Percentiles rank a stretch among this genome's conserved stretches.
Conservation (phyloP, 768 basidiomycete genomes). For the Steccherinum ochraceum region DNA sequence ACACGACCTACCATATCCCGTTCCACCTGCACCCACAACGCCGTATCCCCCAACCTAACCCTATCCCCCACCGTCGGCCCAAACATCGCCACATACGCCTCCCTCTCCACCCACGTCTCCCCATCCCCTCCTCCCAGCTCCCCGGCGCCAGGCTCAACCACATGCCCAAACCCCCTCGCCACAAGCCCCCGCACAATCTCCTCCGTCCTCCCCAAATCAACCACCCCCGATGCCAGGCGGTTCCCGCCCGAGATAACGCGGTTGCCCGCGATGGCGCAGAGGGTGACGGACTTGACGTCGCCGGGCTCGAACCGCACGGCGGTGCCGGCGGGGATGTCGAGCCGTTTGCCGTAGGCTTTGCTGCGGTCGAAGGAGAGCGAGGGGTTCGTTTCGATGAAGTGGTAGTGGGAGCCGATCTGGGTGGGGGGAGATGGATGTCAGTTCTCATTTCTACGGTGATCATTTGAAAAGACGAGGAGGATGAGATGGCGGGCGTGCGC, state of each 20-base stretch:
- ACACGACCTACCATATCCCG: slow-evolving; percentile 55
- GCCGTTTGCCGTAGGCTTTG: slow-evolving; percentile 73
- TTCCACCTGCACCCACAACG: slow-evolving; percentile 90
- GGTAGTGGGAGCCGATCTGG: slow-evolving; percentile 92
- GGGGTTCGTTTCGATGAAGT: slow-evolving; percentile 86
- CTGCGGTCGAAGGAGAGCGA: slow-evolving; percentile 76
- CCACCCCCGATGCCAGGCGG: slow-evolving; percentile 50
- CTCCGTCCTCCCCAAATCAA: slow-evolving; percentile 38
- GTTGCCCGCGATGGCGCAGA: slow-evolving; percentile 73
- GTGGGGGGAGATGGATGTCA: not conserved
- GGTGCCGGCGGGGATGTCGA: slow-evolving; percentile 93
- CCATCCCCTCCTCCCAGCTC: slow-evolving; percentile 33
- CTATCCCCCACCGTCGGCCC: slow-evolving; percentile 92
- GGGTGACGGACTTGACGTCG: slow-evolving; percentile 74
- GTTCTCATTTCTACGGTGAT: not conserved
- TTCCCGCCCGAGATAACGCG: slow-evolving; percentile 78
- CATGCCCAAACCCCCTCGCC: slow-evolving; percentile 63
- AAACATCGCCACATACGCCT: slow-evolving; percentile 88
- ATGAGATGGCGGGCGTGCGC: slow-evolving; percentile 9
- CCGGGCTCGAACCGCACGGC: slow-evolving; percentile 97
- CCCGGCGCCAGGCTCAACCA: slow-evolving; percentile 56
- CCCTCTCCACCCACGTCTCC: slow-evolving; percentile 56
- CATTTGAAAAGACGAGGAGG: not conserved
- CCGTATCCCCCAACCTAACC: slow-evolving; percentile 83
- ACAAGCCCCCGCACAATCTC: slow-evolving; percentile 43